A percentile compares a stretch with the other conserved stretches of the same genome.
These are phyloP conservation scores for Carpinus viminea DNA, from an alignment of 306 rosid species.

Conservation along the genomic window DNA sequence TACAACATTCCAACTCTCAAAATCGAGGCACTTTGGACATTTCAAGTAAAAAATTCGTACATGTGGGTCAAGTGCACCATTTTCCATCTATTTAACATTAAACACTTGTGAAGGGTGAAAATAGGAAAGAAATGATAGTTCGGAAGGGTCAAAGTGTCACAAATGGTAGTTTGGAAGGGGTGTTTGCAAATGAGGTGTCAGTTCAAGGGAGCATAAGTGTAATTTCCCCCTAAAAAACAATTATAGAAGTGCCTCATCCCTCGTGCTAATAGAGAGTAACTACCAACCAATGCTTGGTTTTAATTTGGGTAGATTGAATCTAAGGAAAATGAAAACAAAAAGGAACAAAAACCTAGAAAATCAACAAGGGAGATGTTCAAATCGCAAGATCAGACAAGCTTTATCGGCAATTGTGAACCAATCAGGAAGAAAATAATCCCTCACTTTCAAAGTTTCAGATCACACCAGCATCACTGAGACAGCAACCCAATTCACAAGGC, in stretches of 20 bases:
- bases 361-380: not conserved
- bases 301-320: not conserved
- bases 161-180: too few relatives aligned
- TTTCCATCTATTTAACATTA: too few relatives aligned
- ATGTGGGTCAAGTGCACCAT: too few relatives aligned
- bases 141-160: too few relatives aligned
- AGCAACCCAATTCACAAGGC: not conserved
- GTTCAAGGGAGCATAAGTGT: too few relatives aligned
- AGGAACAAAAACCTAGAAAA: not conserved
- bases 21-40: too few relatives aligned
- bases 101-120: too few relatives aligned
- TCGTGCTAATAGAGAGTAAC: not conserved
- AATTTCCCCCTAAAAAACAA: not conserved
- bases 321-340: not conserved
- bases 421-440: not conserved
- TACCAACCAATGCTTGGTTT: not conserved
- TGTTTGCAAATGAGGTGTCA: too few relatives aligned
- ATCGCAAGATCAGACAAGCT: not conserved
- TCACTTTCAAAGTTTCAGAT: slow-evolving; percentile 3
- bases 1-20: too few relatives aligned
- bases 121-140: too few relatives aligned
- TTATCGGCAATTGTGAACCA: not conserved
- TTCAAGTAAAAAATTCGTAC: too few relatives aligned
- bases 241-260: not conserved
- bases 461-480: not conserved